Percentiles rank a stretch among this genome's conserved stretches.
These are phyloP conservation scores for Apiospora pterosperma DNA, from an alignment of 2,329 filamentous ascomycete species.

Conservation along the genomic window DNA sequence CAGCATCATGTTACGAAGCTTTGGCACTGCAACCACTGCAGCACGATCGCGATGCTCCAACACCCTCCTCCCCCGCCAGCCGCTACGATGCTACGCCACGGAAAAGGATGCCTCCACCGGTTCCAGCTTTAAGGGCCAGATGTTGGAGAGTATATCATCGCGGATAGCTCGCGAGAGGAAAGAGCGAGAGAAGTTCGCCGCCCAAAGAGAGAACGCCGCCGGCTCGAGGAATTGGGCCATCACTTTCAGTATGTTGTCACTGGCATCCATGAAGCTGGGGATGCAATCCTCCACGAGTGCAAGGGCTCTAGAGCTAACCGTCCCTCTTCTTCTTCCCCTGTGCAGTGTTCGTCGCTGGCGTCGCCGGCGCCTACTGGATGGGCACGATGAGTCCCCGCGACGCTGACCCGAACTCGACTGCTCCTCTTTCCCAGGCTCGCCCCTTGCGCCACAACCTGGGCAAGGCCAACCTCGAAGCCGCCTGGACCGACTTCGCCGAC, in stretches of 20 bases:
- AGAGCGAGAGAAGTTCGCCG: constrained; percentile 49
- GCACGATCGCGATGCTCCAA: constrained; percentile 10
- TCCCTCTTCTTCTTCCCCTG: neutral
- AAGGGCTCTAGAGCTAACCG: neutral
- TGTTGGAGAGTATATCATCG: constrained; percentile 55
- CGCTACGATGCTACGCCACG: constrained; percentile 22
- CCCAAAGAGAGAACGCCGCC: constrained; percentile 33
- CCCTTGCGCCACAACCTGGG: constrained; percentile 56
- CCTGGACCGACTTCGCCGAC: constrained; percentile 65
- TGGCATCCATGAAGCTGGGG: neutral
- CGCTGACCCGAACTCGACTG: constrained; percentile 52
- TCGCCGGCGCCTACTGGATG: constrained; percentile 54
- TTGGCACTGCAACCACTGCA: neutral
- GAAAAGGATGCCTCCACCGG: constrained; percentile 28
- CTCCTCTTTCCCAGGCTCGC: constrained; percentile 49
- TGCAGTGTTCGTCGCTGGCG: constrained; percentile 49
- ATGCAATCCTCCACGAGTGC: neutral
- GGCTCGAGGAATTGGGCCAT: constrained; percentile 45
- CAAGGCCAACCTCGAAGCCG: constrained; percentile 62
- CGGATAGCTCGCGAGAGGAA: constrained; percentile 52
- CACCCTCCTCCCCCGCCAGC: constrained; percentile 4
- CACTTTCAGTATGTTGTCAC: constrained; percentile 47
- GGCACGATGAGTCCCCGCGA: constrained; percentile 53
- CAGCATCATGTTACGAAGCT: neutral
- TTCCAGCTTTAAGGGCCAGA: constrained; percentile 53